Evolutionary conservation across 2,329 filamentous ascomycete species (phyloP).

Genomic region (Aspergillus caelatus): DNA sequence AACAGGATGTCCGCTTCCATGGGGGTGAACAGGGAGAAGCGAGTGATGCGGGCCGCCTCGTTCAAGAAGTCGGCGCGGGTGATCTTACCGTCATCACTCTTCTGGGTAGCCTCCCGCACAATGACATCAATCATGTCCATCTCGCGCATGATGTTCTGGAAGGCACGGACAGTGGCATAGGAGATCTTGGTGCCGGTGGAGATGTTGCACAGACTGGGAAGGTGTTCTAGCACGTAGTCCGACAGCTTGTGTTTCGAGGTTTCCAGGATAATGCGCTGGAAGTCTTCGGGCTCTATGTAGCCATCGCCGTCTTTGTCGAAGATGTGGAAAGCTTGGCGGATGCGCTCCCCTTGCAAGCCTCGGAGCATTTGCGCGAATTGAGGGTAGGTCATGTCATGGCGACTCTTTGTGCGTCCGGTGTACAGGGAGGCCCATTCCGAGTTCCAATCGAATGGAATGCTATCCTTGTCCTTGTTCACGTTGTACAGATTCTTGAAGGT

Average conservation of each 20-base stretch:
- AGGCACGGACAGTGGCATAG: slow-evolving; percentile 95
- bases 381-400: slow-evolving; percentile 89
- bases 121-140: slow-evolving; percentile 98
- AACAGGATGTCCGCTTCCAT: slow-evolving; percentile 99
- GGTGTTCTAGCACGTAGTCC: slow-evolving; percentile 88
- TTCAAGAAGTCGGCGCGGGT: slow-evolving; percentile 92
- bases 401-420: slow-evolving; percentile 81
- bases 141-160: slow-evolving; percentile 96
- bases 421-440: slow-evolving; percentile 96
- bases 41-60: slow-evolving; percentile 85
- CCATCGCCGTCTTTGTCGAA: slow-evolving; percentile 92
- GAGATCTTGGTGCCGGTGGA: slow-evolving; percentile 89
- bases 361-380: slow-evolving; percentile 99
- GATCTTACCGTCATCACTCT: slow-evolving; percentile 88
- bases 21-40: slow-evolving; percentile 94
- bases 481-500: slow-evolving; percentile 84
- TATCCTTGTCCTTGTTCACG: slow-evolving; percentile 80
- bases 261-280: slow-evolving; percentile 93
- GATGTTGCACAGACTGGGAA: slow-evolving; percentile 93
- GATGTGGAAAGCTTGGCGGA: slow-evolving; percentile 89
- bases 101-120: slow-evolving; percentile 79
- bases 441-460: slow-evolving; percentile 94
- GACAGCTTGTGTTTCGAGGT: slow-evolving; percentile 95
- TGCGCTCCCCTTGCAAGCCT: slow-evolving; percentile 91
- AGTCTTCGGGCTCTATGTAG: slow-evolving; percentile 93